A percentile compares a stretch with the other conserved stretches of the same genome.
Evolutionary conservation across 345 rosid species (phyloP).

Genomic region (Camelina laxa): DNA sequence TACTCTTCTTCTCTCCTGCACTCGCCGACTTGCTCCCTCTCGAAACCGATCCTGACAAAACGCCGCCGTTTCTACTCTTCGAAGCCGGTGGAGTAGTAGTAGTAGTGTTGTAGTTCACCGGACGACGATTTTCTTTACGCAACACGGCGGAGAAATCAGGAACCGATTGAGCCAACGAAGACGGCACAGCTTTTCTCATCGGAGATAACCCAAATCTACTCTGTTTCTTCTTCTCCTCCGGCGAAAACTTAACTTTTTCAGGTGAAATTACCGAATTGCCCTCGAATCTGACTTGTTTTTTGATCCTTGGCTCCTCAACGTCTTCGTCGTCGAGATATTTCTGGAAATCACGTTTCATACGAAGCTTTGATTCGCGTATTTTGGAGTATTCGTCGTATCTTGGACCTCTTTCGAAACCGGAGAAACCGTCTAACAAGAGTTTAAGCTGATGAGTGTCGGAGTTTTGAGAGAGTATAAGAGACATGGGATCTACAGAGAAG

Average conservation of each 20-base stretch:
- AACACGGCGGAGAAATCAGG: constrained; percentile 79
- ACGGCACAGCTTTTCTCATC: constrained; percentile 17
- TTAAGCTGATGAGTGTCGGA: constrained; percentile 52
- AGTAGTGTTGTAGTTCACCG: constrained; percentile 43
- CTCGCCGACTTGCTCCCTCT: constrained; percentile 78
- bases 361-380: constrained; percentile 72
- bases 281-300: constrained; percentile 68
- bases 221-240: constrained; percentile 56
- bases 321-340: constrained; percentile 25
- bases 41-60: constrained; percentile 45
- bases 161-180: constrained; percentile 78
- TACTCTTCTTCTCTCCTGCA: constrained; percentile 66
- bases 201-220: constrained; percentile 55
- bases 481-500: constrained; percentile 64
- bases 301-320: constrained; percentile 45
- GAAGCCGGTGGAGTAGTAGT: constrained; percentile 65
- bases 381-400: constrained; percentile 76
- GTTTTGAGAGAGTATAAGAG: constrained; percentile 71
- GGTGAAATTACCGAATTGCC: constrained; percentile 38
- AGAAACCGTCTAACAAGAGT: constrained; percentile 55
- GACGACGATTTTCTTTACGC: constrained; percentile 87
- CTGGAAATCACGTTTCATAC: constrained; percentile 50
- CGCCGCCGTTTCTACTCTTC: constrained; percentile 44
- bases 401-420: constrained; percentile 80
- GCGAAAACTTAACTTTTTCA: constrained; percentile 21